phyloP scores from a whole-genome alignment of 345 rosid genomes.

The Cardamine chenopodiifolia region DNA sequence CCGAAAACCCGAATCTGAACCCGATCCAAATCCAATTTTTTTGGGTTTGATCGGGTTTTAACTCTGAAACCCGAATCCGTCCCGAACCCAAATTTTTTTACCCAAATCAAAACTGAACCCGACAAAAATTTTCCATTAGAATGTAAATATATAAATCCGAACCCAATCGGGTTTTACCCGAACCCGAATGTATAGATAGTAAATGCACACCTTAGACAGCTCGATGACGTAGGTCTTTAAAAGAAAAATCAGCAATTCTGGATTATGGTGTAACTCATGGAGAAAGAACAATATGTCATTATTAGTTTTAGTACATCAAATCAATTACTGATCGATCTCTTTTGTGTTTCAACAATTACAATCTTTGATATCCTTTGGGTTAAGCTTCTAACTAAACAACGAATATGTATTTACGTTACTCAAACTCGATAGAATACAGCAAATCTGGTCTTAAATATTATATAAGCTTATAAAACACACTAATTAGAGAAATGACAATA shows the following conservation, averaged over 20 bases:
- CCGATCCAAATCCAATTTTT: too few species aligned
- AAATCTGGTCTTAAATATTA: neutral
- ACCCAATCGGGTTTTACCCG: too few species aligned
- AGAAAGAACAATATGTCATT: neutral
- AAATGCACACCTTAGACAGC: constrained; percentile 7
- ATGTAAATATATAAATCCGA: too few species aligned
- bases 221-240: neutral
- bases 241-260: neutral
- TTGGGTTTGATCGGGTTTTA: too few species aligned
- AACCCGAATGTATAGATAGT: too few species aligned
- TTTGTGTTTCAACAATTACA: neutral
- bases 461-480: neutral
- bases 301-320: neutral
- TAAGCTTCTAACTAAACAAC: neutral
- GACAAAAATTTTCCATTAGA: too few species aligned
- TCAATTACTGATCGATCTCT: neutral
- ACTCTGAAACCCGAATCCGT: too few species aligned
- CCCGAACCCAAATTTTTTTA: too few species aligned
- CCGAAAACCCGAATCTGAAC: too few species aligned
- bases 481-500: neutral
- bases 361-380: neutral
- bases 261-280: neutral
- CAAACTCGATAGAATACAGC: neutral
- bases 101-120: too few species aligned
- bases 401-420: neutral